Conservation (phyloP, 768 basidiomycete species). For the Tylopilus intermedius region DNA sequence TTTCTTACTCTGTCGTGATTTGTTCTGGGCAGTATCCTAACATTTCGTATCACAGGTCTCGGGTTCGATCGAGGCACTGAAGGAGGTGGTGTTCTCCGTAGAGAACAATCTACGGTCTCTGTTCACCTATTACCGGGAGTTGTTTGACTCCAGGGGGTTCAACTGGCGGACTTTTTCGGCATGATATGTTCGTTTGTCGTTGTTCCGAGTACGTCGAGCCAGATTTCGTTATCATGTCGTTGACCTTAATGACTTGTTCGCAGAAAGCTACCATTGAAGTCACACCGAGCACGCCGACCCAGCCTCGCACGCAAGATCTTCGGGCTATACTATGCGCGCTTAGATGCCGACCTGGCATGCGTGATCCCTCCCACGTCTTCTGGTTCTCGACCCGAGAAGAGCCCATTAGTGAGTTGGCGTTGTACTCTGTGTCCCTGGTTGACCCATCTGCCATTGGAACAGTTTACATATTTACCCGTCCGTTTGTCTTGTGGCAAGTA, state of each 20-base stretch:
- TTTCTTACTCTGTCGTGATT: neutral
- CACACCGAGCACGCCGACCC: conserved; percentile 34
- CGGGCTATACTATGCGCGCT: conserved; percentile 86
- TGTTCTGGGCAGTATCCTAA: conserved; percentile 11
- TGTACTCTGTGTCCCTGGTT: neutral
- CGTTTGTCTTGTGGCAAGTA: conserved; percentile 88
- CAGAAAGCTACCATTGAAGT: too few relatives aligned
- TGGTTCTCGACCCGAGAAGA: conserved; percentile 99
- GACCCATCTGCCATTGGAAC: conserved; percentile 2
- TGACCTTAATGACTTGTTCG: too few relatives aligned
- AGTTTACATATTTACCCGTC: conserved; percentile 85
- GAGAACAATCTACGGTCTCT: conserved; percentile 57
- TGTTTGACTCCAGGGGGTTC: conserved; percentile 56
- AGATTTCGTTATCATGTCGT: too few relatives aligned
- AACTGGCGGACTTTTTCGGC: conserved; percentile 81
- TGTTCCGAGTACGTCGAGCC: conserved; percentile 49
- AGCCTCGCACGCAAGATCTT: conserved; percentile 89
- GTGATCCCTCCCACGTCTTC: conserved; percentile 68
- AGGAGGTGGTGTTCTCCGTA: conserved; percentile 52
- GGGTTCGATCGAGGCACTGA: conserved; percentile 59
- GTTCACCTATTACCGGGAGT: conserved; percentile 75
- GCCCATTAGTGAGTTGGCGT: conserved; percentile 64
- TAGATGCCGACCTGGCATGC: conserved; percentile 60
- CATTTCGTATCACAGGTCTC: conserved; percentile 35
- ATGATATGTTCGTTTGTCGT: conserved; percentile 62